These are phyloP conservation scores for Leishmania aethiopica DNA, from an alignment of 208 protist species.

Conservation along the genomic window DNA sequence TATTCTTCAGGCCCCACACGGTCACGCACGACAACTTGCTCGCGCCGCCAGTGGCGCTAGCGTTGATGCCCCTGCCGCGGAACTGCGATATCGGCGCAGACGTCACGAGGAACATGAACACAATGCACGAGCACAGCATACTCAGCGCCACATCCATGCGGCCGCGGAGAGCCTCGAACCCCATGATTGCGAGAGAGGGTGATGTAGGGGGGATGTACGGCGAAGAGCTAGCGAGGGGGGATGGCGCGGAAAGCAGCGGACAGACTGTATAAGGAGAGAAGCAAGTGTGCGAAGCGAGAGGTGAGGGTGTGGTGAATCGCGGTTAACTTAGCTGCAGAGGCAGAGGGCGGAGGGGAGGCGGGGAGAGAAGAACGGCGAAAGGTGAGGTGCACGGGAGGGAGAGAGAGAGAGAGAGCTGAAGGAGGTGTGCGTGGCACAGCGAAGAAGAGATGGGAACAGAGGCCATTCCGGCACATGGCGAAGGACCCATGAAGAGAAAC, in stretches of 20 bases:
- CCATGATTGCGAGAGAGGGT: constrained; percentile 38
- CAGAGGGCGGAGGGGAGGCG: background rate
- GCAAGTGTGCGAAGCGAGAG: constrained; percentile 2
- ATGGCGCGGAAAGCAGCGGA: background rate
- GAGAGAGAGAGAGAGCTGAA: background rate
- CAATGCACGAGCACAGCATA: constrained; percentile 50
- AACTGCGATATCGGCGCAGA: constrained; percentile 64
- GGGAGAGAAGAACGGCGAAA: background rate
- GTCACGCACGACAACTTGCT: constrained; percentile 53
- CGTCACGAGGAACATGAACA: constrained; percentile 55
- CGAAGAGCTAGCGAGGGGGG: background rate
- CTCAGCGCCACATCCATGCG: constrained; percentile 40
- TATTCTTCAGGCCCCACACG: constrained; percentile 56
- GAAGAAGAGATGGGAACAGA: background rate
- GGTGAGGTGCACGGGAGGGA: background rate
- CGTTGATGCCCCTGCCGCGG: constrained; percentile 35
- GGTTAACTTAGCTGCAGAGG: constrained; percentile 2
- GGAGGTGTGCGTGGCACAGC: background rate
- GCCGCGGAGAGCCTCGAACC: constrained; percentile 48
- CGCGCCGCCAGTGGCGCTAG: constrained; percentile 14
- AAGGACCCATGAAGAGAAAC: background rate
- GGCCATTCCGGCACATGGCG: background rate
- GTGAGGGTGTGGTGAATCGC: background rate
- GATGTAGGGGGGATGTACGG: background rate
- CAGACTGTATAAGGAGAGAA: background rate